phyloP scores from a whole-genome alignment of 345 rosid species.

The Toxicodendron radicans region DNA sequence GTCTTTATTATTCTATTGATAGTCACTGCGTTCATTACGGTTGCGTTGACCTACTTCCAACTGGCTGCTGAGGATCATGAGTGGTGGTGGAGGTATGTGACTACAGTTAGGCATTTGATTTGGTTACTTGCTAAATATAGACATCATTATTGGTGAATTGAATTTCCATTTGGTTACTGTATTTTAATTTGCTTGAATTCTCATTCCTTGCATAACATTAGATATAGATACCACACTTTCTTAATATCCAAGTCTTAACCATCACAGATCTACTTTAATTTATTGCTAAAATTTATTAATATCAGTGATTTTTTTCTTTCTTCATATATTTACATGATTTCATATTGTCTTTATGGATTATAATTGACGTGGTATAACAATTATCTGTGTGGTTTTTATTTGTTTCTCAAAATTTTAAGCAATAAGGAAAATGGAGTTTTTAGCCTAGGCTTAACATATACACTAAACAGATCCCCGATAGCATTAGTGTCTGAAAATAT shows the following conservation, averaged over 20 bases:
- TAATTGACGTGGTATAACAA: background rate
- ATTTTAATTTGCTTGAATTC: background rate
- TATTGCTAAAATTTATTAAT: background rate
- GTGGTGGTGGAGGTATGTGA: slow-evolving; percentile 63
- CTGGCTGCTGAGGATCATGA: slow-evolving; percentile 62
- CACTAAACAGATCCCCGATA: too few relatives aligned
- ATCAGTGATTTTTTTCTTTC: background rate
- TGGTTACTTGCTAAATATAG: background rate
- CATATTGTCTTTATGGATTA: background rate
- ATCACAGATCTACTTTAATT: background rate
- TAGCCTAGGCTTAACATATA: too few relatives aligned
- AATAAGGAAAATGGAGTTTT: too few relatives aligned
- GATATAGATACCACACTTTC: background rate
- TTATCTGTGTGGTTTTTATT: background rate
- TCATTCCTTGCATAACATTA: background rate
- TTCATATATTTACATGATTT: background rate
- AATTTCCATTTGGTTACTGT: too few relatives aligned
- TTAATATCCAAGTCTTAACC: background rate
- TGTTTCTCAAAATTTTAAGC: background rate
- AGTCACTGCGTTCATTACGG: slow-evolving; percentile 58
- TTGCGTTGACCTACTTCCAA: slow-evolving; percentile 54
- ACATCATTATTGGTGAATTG: too few relatives aligned
- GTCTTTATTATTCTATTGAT: slow-evolving; percentile 57
- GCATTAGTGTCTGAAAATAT: too few relatives aligned
- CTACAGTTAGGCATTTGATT: background rate